Base-by-base conservation (phyloP, 352 stramenopile genomes). In the Pythium aphanidermatum region DNA sequence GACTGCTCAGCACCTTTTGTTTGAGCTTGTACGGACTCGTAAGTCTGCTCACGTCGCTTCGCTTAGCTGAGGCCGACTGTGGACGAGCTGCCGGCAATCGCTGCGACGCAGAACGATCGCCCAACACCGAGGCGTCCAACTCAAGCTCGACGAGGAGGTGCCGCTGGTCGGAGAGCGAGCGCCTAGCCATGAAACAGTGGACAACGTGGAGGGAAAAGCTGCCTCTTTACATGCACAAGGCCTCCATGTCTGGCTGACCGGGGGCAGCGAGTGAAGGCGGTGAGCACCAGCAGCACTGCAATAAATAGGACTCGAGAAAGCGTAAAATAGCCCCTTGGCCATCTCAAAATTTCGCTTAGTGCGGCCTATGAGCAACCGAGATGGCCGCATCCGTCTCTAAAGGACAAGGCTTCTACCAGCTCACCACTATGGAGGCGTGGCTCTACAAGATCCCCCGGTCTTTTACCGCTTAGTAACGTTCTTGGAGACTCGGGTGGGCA, bases 11-110 rank as follows among this genome's bases (percentile, higher is more conserved):
- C 25, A 86, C 68, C 11, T 67, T 63, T 32, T 86, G 67, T 44
- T 86, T 84, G 24, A 86, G 53, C 45, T 83, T 81, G 59, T 73
- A 81, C 19, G 71, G 72, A 56, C 65, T 85, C 6, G 60, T 63
- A 8, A 74, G 61, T 24, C 64, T 64, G 28, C 46, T 64, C 30
- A 38, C 46, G 10, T 24, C 47, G 2, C n/a, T 20, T 6, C 29
- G 29, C 8, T 28, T 5, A 17, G 55, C 25, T 29, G 50, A 8
- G 30, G 51, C 51, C 27, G 51, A 51, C 32, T 57, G 48, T 11
- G 43, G 55, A 0, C 40, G 50, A 26, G 26, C 40, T 3, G 26
- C 13, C 14, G 20, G 16, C n/a, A 20, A 5, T n/a, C 20, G 42
- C 30, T 20, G 27, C 25, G 25, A 8, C 13, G n/a, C n/a, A n/a